phyloP scores from a whole-genome alignment of 1,284 basidiomycete genomes.

The Farysia itapuensis region DNA sequence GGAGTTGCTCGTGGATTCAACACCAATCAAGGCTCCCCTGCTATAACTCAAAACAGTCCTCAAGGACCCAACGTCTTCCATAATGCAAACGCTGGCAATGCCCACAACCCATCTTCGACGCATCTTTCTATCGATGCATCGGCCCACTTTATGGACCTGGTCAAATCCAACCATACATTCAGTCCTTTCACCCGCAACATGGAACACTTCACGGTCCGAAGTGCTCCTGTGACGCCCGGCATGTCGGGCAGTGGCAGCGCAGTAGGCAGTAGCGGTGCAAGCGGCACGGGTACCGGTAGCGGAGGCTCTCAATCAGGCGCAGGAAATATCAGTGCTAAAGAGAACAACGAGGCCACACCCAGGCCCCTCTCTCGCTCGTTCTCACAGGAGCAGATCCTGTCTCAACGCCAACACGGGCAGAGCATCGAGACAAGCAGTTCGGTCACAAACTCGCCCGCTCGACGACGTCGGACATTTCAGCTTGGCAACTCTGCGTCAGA shows the following conservation, averaged over 20 bases:
- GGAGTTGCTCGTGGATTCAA: conserved; percentile 11
- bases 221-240: conserved; percentile 46
- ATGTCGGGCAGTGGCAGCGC: conserved; percentile 15
- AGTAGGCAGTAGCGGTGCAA: conserved; percentile 31
- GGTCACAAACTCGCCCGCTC: conserved; percentile 9
- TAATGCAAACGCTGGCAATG: background rate
- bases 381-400: too few relatives aligned
- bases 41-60: conserved; percentile 25
- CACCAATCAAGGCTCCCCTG: conserved; percentile 4
- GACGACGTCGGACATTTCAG: conserved; percentile 31
- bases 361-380: background rate
- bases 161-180: conserved; percentile 52
- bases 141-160: conserved; percentile 49
- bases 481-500: conserved; percentile 4
- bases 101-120: conserved; percentile 3
- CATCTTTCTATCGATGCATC: conserved; percentile 38
- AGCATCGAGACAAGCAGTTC: too few relatives aligned
- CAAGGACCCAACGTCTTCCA: background rate
- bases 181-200: conserved; percentile 51
- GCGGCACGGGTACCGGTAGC: conserved; percentile 24
- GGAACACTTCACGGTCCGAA: conserved; percentile 53
- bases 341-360: background rate
- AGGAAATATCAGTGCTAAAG: background rate
- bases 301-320: conserved; percentile 23
- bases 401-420: too few relatives aligned